phyloP scores from a whole-genome alignment of 106 monocot genomes.

The Allium fistulosum region DNA sequence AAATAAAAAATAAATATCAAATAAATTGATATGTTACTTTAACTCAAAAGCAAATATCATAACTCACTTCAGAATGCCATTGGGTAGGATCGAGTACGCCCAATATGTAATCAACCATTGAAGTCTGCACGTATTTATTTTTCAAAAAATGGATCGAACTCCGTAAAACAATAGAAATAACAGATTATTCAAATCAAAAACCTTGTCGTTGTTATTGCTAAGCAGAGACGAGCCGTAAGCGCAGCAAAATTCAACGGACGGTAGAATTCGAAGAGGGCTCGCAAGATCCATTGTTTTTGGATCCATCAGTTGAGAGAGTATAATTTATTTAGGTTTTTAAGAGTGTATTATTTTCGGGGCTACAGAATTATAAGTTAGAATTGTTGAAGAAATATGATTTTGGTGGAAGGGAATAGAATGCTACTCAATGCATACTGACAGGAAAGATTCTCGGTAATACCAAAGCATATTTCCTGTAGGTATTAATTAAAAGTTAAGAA shows the following conservation, averaged over 20 bases:
- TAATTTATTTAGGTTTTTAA: no score
- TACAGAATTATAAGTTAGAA: no score
- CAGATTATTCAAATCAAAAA: neutral
- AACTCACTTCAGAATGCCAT: slow-evolving; percentile 69
- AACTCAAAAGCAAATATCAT: neutral
- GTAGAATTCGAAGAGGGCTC: slow-evolving; percentile 48
- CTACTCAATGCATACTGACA: no score
- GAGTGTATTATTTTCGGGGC: no score
- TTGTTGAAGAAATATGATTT: no score
- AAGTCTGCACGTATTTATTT: slow-evolving; percentile 12
- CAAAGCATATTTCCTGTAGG: no score
- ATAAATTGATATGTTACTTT: neutral
- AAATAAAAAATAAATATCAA: neutral
- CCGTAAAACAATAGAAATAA: neutral
- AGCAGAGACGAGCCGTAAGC: slow-evolving; percentile 89
- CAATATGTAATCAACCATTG: slow-evolving; percentile 95
- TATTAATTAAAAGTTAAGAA: no score
- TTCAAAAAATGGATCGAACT: neutral
- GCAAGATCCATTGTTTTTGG: slow-evolving; percentile 31
- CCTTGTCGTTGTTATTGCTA: slow-evolving; percentile 49
- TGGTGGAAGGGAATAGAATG: no score
- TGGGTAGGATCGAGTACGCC: slow-evolving; percentile 70
- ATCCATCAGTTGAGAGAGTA: neutral
- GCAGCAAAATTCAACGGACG: slow-evolving; percentile 81
- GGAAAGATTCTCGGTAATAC: no score